These are phyloP conservation scores for Fragaria vesca DNA, from an alignment of 306 rosid genomes.

Conservation along the genomic window DNA sequence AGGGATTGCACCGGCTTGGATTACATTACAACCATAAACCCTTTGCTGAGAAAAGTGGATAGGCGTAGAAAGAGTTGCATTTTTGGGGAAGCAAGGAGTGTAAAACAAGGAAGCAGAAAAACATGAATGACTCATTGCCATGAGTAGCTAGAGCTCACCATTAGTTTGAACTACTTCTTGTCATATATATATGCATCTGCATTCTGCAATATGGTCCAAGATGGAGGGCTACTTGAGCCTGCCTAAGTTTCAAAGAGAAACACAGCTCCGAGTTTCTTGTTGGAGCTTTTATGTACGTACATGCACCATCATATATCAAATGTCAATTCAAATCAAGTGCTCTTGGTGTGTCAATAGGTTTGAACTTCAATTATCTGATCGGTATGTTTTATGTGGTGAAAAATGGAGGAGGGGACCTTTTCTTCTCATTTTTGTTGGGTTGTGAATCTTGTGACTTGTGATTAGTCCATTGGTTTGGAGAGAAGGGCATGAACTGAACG, in stretches of 20 bases:
- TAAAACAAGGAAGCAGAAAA: conserved; percentile 2
- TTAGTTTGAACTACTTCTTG: not conserved
- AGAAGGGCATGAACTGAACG: conserved; percentile 3
- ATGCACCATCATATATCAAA: conserved; percentile 9
- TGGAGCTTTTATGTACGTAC: not conserved
- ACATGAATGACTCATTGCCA: not conserved
- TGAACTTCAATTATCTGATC: not conserved
- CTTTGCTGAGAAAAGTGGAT: not conserved
- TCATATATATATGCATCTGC: not conserved
- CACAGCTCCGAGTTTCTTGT: not conserved
- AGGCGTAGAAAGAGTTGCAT: conserved; percentile 10
- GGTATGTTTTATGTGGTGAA: conserved; percentile 20
- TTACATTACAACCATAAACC: not conserved
- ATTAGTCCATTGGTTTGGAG: conserved; percentile 1
- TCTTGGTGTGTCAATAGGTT: not conserved
- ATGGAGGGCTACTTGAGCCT: not conserved
- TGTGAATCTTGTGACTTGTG: conserved; percentile 23
- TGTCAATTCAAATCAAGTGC: conserved; percentile 12
- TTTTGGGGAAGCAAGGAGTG: conserved; percentile 12
- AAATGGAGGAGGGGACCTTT: conserved; percentile 15
- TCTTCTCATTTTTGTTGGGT: conserved; percentile 17
- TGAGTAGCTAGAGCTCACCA: conserved; percentile 5
- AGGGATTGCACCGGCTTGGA: conserved; percentile 39
- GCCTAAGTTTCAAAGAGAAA: conserved; percentile 6
- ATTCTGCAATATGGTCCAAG: not conserved